Conservation (phyloP, 1,139 yeast genomes). For the Suhomyces taliae region DNA sequence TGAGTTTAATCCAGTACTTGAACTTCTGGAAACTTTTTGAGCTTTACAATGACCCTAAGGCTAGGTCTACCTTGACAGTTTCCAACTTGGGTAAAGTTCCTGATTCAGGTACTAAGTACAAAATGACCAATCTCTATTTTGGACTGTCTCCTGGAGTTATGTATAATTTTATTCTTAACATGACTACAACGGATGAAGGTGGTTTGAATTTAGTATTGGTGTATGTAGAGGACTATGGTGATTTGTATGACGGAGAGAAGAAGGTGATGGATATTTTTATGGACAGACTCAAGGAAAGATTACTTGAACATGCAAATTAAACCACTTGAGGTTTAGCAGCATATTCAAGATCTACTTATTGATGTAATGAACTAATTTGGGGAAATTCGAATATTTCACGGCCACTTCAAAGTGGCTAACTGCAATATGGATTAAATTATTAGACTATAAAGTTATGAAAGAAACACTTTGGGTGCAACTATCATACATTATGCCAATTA, state of each 20-base stretch:
- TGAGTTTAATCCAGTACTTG: conserved; percentile 14
- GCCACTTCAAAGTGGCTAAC: too few species aligned
- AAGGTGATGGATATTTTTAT: conserved; percentile 7
- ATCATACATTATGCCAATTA: too few species aligned
- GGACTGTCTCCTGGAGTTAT: not conserved
- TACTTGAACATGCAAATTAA: not conserved
- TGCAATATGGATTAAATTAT: too few species aligned
- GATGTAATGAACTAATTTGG: too few species aligned
- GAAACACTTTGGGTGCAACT: too few species aligned
- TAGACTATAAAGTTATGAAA: too few species aligned
- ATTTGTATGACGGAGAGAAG: conserved; percentile 1
- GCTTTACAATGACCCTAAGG: conserved; percentile 10
- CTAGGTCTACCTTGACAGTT: conserved; percentile 19
- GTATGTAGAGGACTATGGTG: conserved; percentile 1
- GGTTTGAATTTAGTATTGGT: conserved; percentile 4
- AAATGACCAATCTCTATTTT: conserved; percentile 4
- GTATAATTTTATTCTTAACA: not conserved
- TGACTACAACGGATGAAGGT: conserved; percentile 3
- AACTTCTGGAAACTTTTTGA: conserved; percentile 16
- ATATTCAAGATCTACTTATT: too few species aligned
- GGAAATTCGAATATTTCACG: too few species aligned
- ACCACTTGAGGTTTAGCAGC: too few species aligned
- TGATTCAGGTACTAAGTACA: not conserved
- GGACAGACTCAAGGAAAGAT: conserved; percentile 1
- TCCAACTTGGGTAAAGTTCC: conserved; percentile 23